Conservation (phyloP, 1,284 basidiomycete genomes). For the Pseudozyma pruni region DNA sequence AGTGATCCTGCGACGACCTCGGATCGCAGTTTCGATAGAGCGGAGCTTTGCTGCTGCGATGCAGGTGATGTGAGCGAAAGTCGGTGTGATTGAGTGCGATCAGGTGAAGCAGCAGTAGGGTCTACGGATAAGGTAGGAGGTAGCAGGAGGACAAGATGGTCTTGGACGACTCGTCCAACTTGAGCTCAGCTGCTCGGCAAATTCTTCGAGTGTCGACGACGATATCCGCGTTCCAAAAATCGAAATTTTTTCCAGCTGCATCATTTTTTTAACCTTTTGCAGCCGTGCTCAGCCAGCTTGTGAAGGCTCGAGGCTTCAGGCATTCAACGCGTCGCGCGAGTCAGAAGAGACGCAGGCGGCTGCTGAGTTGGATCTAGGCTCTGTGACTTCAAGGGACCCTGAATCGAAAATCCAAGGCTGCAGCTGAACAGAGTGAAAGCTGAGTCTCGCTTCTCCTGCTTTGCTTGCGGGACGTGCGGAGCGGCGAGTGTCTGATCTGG, state of each 20-base stretch:
- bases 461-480: no score
- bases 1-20: conserved; percentile 40
- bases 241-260: conserved; percentile 23
- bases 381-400: conserved; percentile 3
- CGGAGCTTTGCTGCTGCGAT: conserved; percentile 8
- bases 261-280: neutral
- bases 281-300: neutral
- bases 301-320: neutral
- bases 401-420: neutral
- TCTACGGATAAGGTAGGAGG: conserved; percentile 36
- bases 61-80: conserved; percentile 9
- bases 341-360: no score
- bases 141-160: conserved; percentile 16
- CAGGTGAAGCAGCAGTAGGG: conserved; percentile 3
- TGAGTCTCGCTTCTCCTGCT: no score
- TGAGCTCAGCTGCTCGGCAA: conserved; percentile 7
- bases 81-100: neutral
- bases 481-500: conserved; percentile 5
- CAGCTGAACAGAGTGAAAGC: no score
- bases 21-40: conserved; percentile 40
- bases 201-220: no score
- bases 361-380: neutral
- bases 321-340: conserved; percentile 45
- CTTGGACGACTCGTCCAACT: conserved; percentile 4
- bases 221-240: neutral